Evolutionary conservation across 2,329 filamentous ascomycete genomes (phyloP).

Genomic region (Tolypocladium ovalisporum): DNA sequence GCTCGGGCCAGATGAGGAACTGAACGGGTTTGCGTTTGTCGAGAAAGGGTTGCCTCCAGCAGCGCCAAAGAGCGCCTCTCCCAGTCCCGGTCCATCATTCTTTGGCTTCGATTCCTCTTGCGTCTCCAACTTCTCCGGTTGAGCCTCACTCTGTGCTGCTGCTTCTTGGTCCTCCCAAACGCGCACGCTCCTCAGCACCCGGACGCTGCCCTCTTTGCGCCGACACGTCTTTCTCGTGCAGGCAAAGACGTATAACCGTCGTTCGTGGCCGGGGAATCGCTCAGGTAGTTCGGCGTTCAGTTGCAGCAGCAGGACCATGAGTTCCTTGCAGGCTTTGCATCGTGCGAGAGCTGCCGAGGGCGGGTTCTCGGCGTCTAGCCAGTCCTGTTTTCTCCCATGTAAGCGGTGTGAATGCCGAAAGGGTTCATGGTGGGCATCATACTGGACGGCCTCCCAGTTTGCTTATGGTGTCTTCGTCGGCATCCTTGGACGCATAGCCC

Average conservation of each 20-base stretch:
- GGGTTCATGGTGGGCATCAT: constrained; percentile 22
- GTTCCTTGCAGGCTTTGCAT: constrained; percentile 77
- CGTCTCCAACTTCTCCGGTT: constrained; percentile 19
- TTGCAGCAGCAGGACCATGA: constrained; percentile 80
- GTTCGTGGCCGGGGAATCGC: constrained; percentile 74
- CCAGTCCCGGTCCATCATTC: constrained; percentile 36
- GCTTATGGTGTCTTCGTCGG: constrained; percentile 72
- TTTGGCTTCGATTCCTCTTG: constrained; percentile 20
- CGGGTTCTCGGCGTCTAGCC: constrained; percentile 62
- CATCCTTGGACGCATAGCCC: constrained; percentile 75
- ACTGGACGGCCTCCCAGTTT: constrained; percentile 82
- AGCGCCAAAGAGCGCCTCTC: constrained; percentile 57
- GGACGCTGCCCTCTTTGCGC: constrained; percentile 71
- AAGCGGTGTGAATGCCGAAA: background rate
- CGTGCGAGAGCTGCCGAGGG: constrained; percentile 69
- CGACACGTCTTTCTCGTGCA: constrained; percentile 72
- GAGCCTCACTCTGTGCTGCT: constrained; percentile 12
- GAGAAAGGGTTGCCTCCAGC: constrained; percentile 49
- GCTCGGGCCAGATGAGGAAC: constrained; percentile 13
- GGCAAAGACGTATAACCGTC: constrained; percentile 76
- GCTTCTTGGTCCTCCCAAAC: constrained; percentile 32
- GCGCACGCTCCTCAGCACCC: constrained; percentile 60
- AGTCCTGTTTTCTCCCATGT: constrained; percentile 47
- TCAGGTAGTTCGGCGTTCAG: constrained; percentile 85
- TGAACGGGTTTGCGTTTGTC: constrained; percentile 38